Base-by-base conservation (phyloP, 306 rosid genomes). In the Cicer cuneatum region DNA sequence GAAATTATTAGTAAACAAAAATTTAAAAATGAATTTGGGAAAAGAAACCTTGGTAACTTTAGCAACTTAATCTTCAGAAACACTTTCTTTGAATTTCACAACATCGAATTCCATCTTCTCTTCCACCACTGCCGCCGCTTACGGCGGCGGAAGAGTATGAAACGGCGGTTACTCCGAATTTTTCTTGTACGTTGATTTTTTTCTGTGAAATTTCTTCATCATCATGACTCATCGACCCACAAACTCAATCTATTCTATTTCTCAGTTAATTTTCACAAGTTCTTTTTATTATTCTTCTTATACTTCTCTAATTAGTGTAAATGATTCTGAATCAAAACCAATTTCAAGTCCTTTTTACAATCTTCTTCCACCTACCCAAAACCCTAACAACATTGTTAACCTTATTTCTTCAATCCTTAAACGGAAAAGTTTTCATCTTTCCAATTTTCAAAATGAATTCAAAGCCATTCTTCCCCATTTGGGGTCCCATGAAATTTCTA, bases 381-480 rank as follows among this genome's bases (percentile, higher is more conserved):
- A 91, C 78, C 98, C 97, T 69, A 82, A 87, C 80, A 91, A 91
- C 77, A 72, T 88, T 7, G 96, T 93, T 29, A 75, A 86, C 69
- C 89, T 93, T 81, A 78, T 93, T 24, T 86, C 84, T 18, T 85
- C 90, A 48, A 52, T 52, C 68, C 91, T 91, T 66, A 93, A 83
- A 43, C 84, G 78, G 1, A 52, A 73, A 77, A 83, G 66, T 1
- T 56, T 56, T 11, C 64, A 72, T 2, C 87, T 89, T 33, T 33
- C 86, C 15, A 84, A 63, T 48, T 89, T 91, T 67, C 90, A 83
- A 39, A 58, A 81, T 52, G 81, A 86, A 46, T 73, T 89, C 66
- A 88, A 86, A 76, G 73, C 9, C 53, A 80, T 93, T 75, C 85
- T 91, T 75, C 89, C 90, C 10, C 87, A 87, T 69, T 15, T 93